Base-by-base conservation (phyloP, 116 monocot species). In the Zostera marina region DNA sequence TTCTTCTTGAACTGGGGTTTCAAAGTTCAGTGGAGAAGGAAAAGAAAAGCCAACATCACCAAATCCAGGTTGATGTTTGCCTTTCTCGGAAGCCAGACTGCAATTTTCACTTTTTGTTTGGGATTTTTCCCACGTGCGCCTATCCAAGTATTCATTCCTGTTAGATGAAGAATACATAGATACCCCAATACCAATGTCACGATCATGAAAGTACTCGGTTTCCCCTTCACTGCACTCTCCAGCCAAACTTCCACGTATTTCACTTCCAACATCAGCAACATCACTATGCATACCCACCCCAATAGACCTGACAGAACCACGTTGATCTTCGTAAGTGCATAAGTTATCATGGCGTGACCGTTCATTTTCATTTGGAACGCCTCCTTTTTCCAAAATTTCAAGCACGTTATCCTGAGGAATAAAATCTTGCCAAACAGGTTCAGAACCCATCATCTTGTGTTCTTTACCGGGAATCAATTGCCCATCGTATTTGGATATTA, bases 391-490 rank as follows among this genome's bases (percentile, higher is more conserved):
- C 65, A 93, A 53, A 41, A 84, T 70, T 41, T 62, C 63, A 9
- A 89, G 65, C 52, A 82, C 82, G 68, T 76, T 80, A 54, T 56
- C 63, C 62, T 96, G 89, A 41, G 75, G 65, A 51, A 86, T 83
- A 74, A 92, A 87, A 11, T 89, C 96, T 67, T 85, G 85, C 96
- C 96, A 96, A 47, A 82, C 76, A 40, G 96, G 82, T 39, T 96
- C 96, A 38, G 74, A 64, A 12, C 73, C 78, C 88, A 96, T 96
- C 59, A 85, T 72, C 58, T 82, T 77, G 16, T 85, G 66, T 66
- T 88, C 96, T 66, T 85, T 85, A 68, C 56, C 74, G 67, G 83
- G 83, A 76, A 92, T 75, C 53, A 92, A 73, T 32, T 83, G 75
- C 10, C 78, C 87, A 67, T 78, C 88, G 68, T 88, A 88, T 20